Evolutionary conservation across 768 basidiomycete species (phyloP), one percentile per base, ranked within the genome.

Genomic region (Mycena vitilis): DNA sequence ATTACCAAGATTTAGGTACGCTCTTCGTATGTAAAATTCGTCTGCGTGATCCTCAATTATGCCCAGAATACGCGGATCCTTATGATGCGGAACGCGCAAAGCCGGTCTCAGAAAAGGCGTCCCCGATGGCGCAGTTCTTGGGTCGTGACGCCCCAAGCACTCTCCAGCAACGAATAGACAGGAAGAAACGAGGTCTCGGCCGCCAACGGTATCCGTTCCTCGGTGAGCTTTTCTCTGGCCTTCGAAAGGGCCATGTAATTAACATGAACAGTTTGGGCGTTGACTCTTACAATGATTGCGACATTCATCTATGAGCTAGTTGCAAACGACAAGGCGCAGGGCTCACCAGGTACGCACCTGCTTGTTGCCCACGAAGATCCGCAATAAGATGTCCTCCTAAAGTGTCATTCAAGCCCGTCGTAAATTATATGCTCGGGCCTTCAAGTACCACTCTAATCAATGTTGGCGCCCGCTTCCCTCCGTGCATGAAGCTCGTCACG

Each of bases 381-480:
- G 30, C 30, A 30, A 30, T 30, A 30, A 30, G 2, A 30, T 5
- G 30, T 30, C 5, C 5, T 5, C 30, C 30, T n/a, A n/a, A n/a
- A 30, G 30, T 98, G 54, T 95, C 96, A 3, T 89, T 95, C 77
- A 93, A 95, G 91, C 94, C 94, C 23, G 84, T 86, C 4, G 87
- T 95, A 60, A 97, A 96, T 74, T 90, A 90, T 5, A 95, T 97
- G 94, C 84, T 99, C 20, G 97, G 97, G 3, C 97, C 97, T 4
- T 92, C 94, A 0, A 87, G 86, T 55, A 90, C 90, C 53, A 95
- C 91, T 2, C 82, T 99, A 16, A 94, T 98, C 66, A 88, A 92
- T 73, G 81, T 95, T 58, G 96, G 96, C 4, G 95, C 97, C 25
- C 92, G 97, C 34, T 98, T 96, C 76, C 93, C 94, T 16, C 93